A percentile compares a stretch with the other conserved stretches of the same genome.
Evolutionary conservation across 2,329 filamentous ascomycete genomes (phyloP).

Genomic region (Didymella pinodella): DNA sequence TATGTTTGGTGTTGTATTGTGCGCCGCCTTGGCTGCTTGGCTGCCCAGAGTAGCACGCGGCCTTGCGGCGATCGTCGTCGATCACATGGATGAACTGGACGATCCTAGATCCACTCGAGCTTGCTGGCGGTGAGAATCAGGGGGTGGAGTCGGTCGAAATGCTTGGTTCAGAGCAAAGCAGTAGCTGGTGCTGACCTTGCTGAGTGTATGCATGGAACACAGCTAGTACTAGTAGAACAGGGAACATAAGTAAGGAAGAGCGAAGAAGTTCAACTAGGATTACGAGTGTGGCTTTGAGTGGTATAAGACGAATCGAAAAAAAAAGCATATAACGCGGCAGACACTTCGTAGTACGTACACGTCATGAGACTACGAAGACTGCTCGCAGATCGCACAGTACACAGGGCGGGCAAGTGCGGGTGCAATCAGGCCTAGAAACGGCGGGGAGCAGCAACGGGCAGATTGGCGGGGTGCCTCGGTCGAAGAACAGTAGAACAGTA

Average conservation of each 20-base stretch:
- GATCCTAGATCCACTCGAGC: background rate
- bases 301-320: background rate
- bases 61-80: slow-evolving; percentile 20
- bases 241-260: background rate
- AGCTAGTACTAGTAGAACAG: background rate
- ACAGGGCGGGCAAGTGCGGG: background rate
- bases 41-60: slow-evolving; percentile 17
- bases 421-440: background rate
- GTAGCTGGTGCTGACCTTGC: background rate
- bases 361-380: background rate
- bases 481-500: background rate
- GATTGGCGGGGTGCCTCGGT: background rate
- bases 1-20: slow-evolving; percentile 7
- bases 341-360: background rate
- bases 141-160: slow-evolving; percentile 1
- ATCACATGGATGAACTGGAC: slow-evolving; percentile 12
- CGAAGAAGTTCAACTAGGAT: background rate
- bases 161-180: background rate
- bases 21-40: slow-evolving; percentile 20
- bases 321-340: background rate
- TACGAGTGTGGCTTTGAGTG: background rate
- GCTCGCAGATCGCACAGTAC: background rate
- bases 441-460: background rate
- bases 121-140: slow-evolving; percentile 14
- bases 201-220: slow-evolving; percentile 1